phyloP scores from a whole-genome alignment of 2,329 filamentous ascomycete species.

The Clonostachys rosea region DNA sequence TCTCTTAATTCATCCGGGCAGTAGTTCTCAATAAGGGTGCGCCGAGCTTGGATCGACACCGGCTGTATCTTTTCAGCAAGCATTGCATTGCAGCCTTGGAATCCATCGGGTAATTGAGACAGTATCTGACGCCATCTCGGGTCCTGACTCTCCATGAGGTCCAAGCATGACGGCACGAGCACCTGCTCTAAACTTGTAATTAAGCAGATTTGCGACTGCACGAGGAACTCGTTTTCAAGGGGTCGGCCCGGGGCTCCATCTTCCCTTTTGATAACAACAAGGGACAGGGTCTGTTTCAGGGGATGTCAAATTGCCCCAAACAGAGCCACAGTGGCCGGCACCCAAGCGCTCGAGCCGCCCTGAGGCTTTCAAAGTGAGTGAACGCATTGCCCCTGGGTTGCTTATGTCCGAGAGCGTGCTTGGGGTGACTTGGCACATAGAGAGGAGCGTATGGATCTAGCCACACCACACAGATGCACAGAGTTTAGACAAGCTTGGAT shows the following conservation, averaged over 20 bases:
- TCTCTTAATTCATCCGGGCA: neutral
- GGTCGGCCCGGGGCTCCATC: constrained; percentile 7
- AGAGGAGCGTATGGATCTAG: too few relatives aligned
- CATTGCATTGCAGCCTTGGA: constrained; percentile 7
- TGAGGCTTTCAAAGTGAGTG: too few relatives aligned
- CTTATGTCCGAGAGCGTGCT: too few relatives aligned
- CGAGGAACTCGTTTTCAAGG: constrained; percentile 6
- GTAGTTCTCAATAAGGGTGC: constrained; percentile 6
- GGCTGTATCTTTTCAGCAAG: constrained; percentile 10
- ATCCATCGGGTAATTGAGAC: constrained; percentile 3
- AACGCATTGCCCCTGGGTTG: too few relatives aligned
- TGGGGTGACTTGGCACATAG: too few relatives aligned
- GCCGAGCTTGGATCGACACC: constrained; percentile 1
- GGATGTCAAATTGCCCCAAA: constrained; percentile 1
- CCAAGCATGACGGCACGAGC: neutral
- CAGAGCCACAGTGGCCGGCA: constrained; percentile 4
- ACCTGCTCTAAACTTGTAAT: neutral
- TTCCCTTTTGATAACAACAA: constrained; percentile 8
- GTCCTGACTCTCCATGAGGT: neutral
- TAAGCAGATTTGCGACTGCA: constrained; percentile 3
- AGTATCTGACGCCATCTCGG: constrained; percentile 3
- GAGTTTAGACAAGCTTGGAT: too few relatives aligned
- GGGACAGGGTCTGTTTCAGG: too few relatives aligned
- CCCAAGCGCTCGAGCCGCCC: neutral
- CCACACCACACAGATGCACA: too few relatives aligned